phyloP scores from a whole-genome alignment of 441 rosid species.

The Syzygium malaccense region DNA sequence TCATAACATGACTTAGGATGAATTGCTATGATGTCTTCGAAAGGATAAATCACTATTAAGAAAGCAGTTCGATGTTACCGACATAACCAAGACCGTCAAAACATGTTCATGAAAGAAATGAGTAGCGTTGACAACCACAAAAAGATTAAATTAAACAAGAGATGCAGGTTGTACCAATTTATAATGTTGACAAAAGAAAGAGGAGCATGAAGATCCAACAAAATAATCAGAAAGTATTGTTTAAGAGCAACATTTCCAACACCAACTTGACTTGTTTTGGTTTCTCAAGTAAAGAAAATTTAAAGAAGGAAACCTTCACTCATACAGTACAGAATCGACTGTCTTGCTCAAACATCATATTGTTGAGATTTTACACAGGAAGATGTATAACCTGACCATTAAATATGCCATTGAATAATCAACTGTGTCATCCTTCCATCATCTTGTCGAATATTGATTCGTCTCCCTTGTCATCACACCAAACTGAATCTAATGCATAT shows the following conservation, averaged over 20 bases:
- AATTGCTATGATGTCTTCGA: background rate
- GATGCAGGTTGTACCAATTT: background rate
- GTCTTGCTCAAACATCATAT: background rate
- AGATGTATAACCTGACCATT: background rate
- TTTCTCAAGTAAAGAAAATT: background rate
- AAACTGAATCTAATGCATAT: background rate
- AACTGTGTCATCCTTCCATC: background rate
- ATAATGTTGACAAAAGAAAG: background rate
- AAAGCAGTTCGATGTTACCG: background rate
- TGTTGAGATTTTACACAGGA: background rate
- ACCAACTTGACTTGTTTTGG: background rate
- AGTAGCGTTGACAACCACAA: background rate
- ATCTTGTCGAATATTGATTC: background rate
- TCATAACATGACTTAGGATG: background rate
- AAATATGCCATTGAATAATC: background rate
- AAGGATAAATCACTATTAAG: background rate
- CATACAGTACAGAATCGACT: background rate
- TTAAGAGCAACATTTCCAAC: background rate
- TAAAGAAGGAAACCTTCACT: background rate
- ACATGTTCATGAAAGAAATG: background rate
- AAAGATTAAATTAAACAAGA: background rate
- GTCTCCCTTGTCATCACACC: background rate
- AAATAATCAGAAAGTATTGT: background rate
- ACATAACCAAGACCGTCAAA: background rate
- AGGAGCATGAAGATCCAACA: background rate